phyloP scores from a whole-genome alignment of 768 basidiomycete genomes.

The Podaxis sp. region DNA sequence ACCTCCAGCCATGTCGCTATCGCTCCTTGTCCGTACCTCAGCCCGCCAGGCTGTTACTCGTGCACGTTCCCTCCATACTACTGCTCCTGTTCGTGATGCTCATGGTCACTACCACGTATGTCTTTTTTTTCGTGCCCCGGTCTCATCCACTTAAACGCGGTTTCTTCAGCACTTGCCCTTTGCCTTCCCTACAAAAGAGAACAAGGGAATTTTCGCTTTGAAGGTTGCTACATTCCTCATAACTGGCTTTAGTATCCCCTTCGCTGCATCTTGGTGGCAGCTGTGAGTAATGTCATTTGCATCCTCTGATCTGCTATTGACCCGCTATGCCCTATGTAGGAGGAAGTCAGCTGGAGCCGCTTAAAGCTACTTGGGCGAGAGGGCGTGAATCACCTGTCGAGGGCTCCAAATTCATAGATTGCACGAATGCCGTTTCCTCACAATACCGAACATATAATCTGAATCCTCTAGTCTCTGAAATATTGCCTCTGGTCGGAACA shows the following conservation, averaged over 20 bases:
- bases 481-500: neutral
- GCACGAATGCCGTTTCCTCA: neutral
- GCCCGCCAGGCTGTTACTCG: slow-evolving; percentile 33
- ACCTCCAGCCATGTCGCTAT: slow-evolving; percentile 32
- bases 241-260: slow-evolving; percentile 65
- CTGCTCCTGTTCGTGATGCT: slow-evolving; percentile 41
- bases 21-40: slow-evolving; percentile 41
- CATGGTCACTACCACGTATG: slow-evolving; percentile 61
- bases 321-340: slow-evolving; percentile 27
- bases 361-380: slow-evolving; percentile 7
- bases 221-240: slow-evolving; percentile 49
- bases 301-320: neutral
- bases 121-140: slow-evolving; percentile 4
- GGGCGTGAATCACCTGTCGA: neutral
- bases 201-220: slow-evolving; percentile 44
- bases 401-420: neutral
- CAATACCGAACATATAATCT: neutral
- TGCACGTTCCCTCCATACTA: slow-evolving; percentile 37
- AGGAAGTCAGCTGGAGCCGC: slow-evolving; percentile 37
- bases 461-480: neutral
- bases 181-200: slow-evolving; percentile 44
- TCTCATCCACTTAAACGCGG: slow-evolving; percentile 8
- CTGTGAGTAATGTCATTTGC: slow-evolving; percentile 47
- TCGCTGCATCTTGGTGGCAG: slow-evolving; percentile 59
- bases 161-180: slow-evolving; percentile 54